phyloP scores from a whole-genome alignment of 805 yeast species.

The Lipomyces chichibuensis region DNA sequence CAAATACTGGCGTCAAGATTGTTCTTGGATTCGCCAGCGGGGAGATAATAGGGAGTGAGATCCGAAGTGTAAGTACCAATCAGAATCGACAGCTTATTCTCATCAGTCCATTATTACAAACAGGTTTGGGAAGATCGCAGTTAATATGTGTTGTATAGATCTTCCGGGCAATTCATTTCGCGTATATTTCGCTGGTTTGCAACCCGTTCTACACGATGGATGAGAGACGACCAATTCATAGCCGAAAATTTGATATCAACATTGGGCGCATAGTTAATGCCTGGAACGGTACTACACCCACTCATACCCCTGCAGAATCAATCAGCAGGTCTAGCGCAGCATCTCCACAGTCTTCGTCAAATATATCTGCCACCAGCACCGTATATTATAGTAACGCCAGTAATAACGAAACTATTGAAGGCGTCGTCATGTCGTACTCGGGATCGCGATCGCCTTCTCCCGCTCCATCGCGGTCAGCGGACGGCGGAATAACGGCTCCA shows the following conservation, averaged over 20 bases:
- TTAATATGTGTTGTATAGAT: constrained; percentile 27
- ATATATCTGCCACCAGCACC: neutral
- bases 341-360: neutral
- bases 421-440: constrained; percentile 15
- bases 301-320: neutral
- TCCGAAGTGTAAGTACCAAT: constrained; percentile 37
- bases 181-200: constrained; percentile 59
- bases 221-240: constrained; percentile 36
- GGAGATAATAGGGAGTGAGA: constrained; percentile 40
- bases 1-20: constrained; percentile 68
- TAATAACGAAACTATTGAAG: neutral
- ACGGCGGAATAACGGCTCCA: neutral
- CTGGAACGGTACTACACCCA: constrained; percentile 31
- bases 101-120: neutral
- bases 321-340: neutral
- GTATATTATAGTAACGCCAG: neutral
- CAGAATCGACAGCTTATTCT: neutral
- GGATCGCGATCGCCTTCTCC: constrained; percentile 18
- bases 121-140: neutral
- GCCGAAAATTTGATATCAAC: constrained; percentile 29
- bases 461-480: neutral
- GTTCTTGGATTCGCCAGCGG: constrained; percentile 56
- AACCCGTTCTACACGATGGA: constrained; percentile 60
- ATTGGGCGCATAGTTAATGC: constrained; percentile 33
- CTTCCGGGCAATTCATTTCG: constrained; percentile 54